Conservation (phyloP, 768 basidiomycete genomes). For the Mycena polygramma region DNA sequence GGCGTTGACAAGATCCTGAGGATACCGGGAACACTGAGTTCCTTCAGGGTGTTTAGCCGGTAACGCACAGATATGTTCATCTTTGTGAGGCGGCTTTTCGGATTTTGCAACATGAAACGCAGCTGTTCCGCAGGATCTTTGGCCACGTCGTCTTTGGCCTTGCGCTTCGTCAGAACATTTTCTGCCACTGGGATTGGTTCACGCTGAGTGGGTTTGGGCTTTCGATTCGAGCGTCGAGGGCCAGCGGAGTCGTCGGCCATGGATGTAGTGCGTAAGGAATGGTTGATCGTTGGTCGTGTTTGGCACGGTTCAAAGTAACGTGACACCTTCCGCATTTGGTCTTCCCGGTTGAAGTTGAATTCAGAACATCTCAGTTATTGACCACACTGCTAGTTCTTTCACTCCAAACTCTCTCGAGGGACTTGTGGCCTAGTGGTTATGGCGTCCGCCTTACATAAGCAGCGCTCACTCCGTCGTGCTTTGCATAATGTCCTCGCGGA, state of each 20-base stretch:
- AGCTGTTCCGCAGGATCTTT: constrained; percentile 52
- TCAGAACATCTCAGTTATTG: too few relatives aligned
- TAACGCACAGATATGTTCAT: constrained; percentile 65
- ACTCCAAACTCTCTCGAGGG: too few relatives aligned
- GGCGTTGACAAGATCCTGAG: constrained; percentile 63
- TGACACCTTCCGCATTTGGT: background rate
- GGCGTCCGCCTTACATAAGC: too few relatives aligned
- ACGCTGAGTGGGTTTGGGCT: constrained; percentile 34
- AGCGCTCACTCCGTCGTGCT: too few relatives aligned
- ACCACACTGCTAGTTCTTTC: too few relatives aligned
- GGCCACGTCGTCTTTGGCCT: constrained; percentile 40
- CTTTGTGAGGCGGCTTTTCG: constrained; percentile 62
- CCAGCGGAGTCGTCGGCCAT: constrained; percentile 28
- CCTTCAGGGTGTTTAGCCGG: constrained; percentile 13
- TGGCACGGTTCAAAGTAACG: constrained; percentile 1
- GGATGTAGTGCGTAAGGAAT: constrained; percentile 1
- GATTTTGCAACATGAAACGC: constrained; percentile 56
- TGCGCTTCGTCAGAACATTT: constrained; percentile 43
- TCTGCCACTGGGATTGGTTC: constrained; percentile 25
- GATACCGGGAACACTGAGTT: constrained; percentile 25
- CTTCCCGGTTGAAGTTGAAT: too few relatives aligned
- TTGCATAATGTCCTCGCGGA: too few relatives aligned
- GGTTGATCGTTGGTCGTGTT: background rate
- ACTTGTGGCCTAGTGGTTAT: too few relatives aligned
- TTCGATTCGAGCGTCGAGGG: constrained; percentile 32